Evolutionary conservation across 2,329 filamentous ascomycete genomes (phyloP).

Genomic region (Raffaelea deltoideospora): DNA sequence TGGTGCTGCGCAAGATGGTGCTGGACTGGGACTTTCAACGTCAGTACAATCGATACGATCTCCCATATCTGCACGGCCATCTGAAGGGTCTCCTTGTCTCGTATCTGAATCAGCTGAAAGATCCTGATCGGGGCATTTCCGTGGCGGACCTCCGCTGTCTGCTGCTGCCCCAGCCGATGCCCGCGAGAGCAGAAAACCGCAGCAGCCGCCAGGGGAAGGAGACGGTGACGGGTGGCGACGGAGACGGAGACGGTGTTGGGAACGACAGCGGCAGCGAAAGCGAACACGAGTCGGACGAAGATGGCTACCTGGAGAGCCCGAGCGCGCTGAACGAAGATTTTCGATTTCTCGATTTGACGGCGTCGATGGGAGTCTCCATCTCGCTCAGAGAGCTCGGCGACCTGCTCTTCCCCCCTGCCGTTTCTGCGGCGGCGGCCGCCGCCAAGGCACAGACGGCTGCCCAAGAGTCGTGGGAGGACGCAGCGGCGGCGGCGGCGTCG

Average conservation of each 20-base stretch:
- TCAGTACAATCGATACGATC: constrained; percentile 39
- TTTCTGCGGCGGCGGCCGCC: constrained; percentile 2
- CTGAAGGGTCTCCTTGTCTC: constrained; percentile 36
- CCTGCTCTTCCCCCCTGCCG: constrained; percentile 37
- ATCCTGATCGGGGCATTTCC: constrained; percentile 26
- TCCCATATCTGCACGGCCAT: constrained; percentile 38
- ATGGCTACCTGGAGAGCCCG: constrained; percentile 9
- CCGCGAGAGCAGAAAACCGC: too few species aligned
- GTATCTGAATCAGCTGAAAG: constrained; percentile 28
- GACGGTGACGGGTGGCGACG: too few species aligned
- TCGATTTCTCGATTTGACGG: constrained; percentile 37
- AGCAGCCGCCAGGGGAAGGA: too few species aligned
- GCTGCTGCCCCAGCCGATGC: constrained; percentile 18
- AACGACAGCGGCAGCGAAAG: constrained; percentile 11
- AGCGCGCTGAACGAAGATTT: constrained; percentile 28
- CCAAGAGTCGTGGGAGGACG: constrained; percentile 32
- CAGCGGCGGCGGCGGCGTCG: constrained; percentile 10
- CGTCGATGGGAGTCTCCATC: constrained; percentile 34
- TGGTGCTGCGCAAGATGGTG: constrained; percentile 33
- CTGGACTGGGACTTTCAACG: constrained; percentile 39
- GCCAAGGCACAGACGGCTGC: neutral
- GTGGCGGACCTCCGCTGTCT: constrained; percentile 33
- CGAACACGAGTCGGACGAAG: constrained; percentile 9
- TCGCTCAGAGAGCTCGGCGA: constrained; percentile 35
- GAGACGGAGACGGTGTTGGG: constrained; percentile 8